A percentile compares a stretch with the other conserved stretches of the same genome.
phyloP scores from a whole-genome alignment of 176 grass and related monocot genomes.

The Alopecurus myosuroides region DNA sequence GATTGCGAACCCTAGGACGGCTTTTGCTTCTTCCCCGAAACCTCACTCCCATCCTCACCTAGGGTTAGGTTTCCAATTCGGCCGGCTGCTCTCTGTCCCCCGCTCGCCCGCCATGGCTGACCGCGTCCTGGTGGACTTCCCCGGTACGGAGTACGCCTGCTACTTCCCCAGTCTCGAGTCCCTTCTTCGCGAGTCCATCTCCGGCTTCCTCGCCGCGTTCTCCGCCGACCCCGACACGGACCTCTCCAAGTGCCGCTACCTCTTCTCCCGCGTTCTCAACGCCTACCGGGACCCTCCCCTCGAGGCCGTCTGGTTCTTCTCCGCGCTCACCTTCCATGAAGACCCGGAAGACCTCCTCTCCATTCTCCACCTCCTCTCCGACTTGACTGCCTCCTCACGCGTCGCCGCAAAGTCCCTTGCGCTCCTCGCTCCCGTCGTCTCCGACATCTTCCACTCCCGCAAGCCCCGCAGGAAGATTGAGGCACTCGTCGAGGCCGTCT shows the following conservation, averaged over 20 bases:
- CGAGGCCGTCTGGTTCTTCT: slow-evolving; percentile 88
- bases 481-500: slow-evolving; percentile 54
- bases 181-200: slow-evolving; percentile 65
- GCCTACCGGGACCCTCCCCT: slow-evolving; percentile 64
- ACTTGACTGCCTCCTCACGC: slow-evolving; percentile 48
- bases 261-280: slow-evolving; percentile 74
- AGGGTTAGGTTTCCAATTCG: slow-evolving; percentile 47
- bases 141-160: slow-evolving; percentile 33
- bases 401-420: slow-evolving; percentile 60
- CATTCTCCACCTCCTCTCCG: slow-evolving; percentile 62
- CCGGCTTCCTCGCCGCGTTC: slow-evolving; percentile 61
- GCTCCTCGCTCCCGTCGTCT: slow-evolving; percentile 70
- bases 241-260: slow-evolving; percentile 60
- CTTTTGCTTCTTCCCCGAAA: too few species aligned
- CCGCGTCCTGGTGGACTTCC: slow-evolving; percentile 47
- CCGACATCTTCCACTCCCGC: slow-evolving; percentile 60
- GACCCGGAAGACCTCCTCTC: slow-evolving; percentile 42
- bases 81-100: not conserved
- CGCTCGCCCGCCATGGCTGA: slow-evolving; percentile 39
- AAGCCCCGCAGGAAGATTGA: slow-evolving; percentile 57
- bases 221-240: slow-evolving; percentile 40
- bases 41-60: not conserved
- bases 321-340: slow-evolving; percentile 69
- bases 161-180: slow-evolving; percentile 58
- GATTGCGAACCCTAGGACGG: too few species aligned